phyloP scores from a whole-genome alignment of 2,329 filamentous ascomycete species.

The Cladobotryum protrusum region DNA sequence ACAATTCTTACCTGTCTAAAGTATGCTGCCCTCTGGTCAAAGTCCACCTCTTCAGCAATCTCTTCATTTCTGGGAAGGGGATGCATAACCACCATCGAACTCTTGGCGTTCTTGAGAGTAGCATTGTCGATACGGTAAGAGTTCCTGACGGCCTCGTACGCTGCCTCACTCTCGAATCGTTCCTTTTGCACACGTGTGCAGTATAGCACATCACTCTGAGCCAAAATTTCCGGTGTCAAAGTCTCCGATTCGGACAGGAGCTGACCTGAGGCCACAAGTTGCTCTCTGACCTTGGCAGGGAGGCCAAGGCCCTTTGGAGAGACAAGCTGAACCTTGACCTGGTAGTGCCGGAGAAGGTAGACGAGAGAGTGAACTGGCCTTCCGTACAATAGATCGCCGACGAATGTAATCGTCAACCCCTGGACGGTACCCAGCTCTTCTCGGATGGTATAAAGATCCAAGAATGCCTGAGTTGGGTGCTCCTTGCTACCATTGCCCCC shows the following conservation, averaged over 20 bases:
- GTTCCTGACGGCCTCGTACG: constrained; percentile 85
- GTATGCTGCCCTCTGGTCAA: constrained; percentile 93
- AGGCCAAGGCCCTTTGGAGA: constrained; percentile 73
- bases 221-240: constrained; percentile 81
- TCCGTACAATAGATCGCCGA: constrained; percentile 87
- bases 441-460: constrained; percentile 96
- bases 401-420: constrained; percentile 91
- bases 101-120: constrained; percentile 85
- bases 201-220: constrained; percentile 85
- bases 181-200: constrained; percentile 97
- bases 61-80: constrained; percentile 90
- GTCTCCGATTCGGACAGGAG: constrained; percentile 68
- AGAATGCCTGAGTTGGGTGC: constrained; percentile 94
- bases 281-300: constrained; percentile 66
- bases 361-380: constrained; percentile 92
- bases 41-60: constrained; percentile 92
- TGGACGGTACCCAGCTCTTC: constrained; percentile 95
- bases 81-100: constrained; percentile 90
- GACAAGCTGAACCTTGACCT: constrained; percentile 88
- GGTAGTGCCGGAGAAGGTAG: constrained; percentile 91
- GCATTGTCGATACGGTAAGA: constrained; percentile 85
- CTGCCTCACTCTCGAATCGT: constrained; percentile 72
- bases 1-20: constrained; percentile 84
- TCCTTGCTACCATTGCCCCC: constrained; percentile 93
- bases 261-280: constrained; percentile 68